Evolutionary conservation across 2,329 filamentous ascomycete species (phyloP).

Genomic region (Aspergillus quadrilineatus): DNA sequence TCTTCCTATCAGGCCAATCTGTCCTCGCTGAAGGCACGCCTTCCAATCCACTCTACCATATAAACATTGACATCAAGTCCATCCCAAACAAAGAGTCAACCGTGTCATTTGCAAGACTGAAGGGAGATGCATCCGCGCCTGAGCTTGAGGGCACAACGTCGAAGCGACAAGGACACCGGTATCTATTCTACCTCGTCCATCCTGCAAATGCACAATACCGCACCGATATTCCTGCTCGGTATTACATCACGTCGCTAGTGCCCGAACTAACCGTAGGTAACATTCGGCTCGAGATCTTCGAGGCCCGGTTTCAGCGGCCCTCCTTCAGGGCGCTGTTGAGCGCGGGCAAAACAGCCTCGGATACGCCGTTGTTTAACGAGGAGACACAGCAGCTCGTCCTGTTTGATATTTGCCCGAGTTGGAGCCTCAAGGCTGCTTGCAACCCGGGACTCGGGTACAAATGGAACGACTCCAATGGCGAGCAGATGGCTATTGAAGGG

Average conservation of each 20-base stretch:
- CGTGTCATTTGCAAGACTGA: not conserved
- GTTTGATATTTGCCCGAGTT: not conserved
- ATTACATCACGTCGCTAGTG: not conserved
- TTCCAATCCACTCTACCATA: not conserved
- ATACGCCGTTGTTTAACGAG: not conserved
- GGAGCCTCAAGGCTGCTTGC: not conserved
- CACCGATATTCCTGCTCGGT: not conserved
- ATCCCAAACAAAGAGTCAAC: not conserved
- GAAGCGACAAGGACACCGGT: not conserved
- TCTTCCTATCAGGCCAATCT: not conserved
- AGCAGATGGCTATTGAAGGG: not conserved
- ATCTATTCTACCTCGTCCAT: not conserved
- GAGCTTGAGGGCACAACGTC: not conserved
- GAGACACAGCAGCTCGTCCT: not conserved
- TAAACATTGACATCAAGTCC: not conserved
- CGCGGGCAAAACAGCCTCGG: not conserved
- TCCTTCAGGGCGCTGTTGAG: not conserved
- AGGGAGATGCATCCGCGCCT: not conserved
- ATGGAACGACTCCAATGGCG: not conserved
- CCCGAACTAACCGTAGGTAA: not conserved
- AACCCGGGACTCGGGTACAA: not conserved
- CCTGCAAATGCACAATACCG: not conserved
- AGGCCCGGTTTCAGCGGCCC: not conserved
- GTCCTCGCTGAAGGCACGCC: not conserved
- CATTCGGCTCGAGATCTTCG: not conserved